Conservation (phyloP, 768 basidiomycete species). For the Pisolithus microcarpus region DNA sequence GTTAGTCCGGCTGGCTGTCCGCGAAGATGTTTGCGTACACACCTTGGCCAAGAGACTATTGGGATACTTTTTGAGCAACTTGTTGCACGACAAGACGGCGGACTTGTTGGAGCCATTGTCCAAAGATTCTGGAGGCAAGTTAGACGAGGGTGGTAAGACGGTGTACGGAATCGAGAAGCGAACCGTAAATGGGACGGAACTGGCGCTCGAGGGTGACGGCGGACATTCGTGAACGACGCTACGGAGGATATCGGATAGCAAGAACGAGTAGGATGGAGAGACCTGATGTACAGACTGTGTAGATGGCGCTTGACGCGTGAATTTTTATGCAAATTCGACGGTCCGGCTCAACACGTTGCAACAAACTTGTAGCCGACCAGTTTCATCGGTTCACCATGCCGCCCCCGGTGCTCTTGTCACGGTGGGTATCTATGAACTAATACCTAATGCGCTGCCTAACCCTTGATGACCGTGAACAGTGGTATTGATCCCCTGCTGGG, state of each 20-base stretch:
- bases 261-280: conserved; percentile 2
- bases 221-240: conserved; percentile 34
- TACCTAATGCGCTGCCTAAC: conserved; percentile 1
- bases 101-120: conserved; percentile 85
- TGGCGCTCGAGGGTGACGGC: conserved; percentile 66
- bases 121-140: conserved; percentile 55
- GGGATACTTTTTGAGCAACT: conserved; percentile 80
- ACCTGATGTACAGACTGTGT: neutral
- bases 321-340: conserved; percentile 18
- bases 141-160: conserved; percentile 2
- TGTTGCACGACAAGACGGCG: conserved; percentile 79
- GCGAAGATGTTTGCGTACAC: neutral
- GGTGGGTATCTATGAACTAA: conserved; percentile 14
- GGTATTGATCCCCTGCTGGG: conserved; percentile 67
- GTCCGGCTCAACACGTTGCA: neutral
- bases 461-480: conserved; percentile 28
- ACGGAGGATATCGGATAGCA: conserved; percentile 1
- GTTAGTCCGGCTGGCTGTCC: conserved; percentile 3
- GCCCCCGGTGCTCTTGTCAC: conserved; percentile 33
- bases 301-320: conserved; percentile 9
- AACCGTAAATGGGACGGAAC: conserved; percentile 81
- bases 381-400: conserved; percentile 28
- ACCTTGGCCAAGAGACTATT: conserved; percentile 69
- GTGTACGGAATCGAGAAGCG: conserved; percentile 13
- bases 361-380: conserved; percentile 14